Conservation (phyloP, 179 eudicot species). For the Camellia oleifera region DNA sequence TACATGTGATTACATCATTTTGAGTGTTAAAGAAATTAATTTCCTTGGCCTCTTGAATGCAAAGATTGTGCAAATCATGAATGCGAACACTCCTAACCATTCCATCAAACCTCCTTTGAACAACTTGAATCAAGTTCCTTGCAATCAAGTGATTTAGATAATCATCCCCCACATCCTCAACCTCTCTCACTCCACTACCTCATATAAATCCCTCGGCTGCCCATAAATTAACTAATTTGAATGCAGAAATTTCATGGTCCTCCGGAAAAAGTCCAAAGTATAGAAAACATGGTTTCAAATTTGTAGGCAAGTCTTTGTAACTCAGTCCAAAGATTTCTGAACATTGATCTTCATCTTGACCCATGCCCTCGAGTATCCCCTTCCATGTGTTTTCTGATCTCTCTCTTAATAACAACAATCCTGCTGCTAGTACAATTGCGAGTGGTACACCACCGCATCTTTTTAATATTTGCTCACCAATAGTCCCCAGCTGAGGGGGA, state of each 20-base stretch:
- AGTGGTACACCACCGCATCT: too few species aligned
- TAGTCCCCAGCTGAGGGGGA: too few species aligned
- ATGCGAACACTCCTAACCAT: constrained; percentile 6
- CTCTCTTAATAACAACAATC: too few species aligned
- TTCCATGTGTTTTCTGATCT: too few species aligned
- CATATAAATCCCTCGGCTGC: constrained; percentile 7
- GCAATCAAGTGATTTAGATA: constrained; percentile 5
- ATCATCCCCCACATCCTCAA: constrained; percentile 5
- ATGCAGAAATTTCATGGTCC: constrained; percentile 6
- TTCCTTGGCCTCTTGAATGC: not conserved
- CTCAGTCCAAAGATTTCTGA: not conserved
- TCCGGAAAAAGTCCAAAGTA: not conserved
- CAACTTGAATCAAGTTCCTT: constrained; percentile 17
- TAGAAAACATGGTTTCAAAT: not conserved
- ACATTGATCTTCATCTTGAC: not conserved
- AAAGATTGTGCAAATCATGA: constrained; percentile 12
- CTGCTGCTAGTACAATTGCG: too few species aligned
- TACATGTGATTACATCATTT: not conserved
- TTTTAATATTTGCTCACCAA: too few species aligned
- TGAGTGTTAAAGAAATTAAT: not conserved
- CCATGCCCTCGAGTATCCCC: not conserved
- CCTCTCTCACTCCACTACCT: not conserved
- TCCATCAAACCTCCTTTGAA: constrained; percentile 5
- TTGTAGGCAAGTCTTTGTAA: not conserved
- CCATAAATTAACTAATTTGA: constrained; percentile 7